phyloP scores from a whole-genome alignment of 768 basidiomycete genomes.

The Russula sp. region DNA sequence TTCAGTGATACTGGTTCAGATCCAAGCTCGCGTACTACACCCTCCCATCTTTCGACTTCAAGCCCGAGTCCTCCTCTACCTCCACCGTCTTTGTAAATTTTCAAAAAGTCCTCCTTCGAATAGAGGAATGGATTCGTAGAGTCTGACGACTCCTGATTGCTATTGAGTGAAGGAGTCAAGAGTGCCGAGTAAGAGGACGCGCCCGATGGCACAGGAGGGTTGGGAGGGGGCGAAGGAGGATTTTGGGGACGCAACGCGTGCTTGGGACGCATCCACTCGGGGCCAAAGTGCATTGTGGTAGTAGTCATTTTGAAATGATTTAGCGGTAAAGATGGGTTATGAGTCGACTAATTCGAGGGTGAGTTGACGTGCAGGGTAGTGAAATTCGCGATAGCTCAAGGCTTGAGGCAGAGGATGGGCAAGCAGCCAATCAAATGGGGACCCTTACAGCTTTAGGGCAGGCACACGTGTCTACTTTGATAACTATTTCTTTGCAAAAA shows the following conservation, averaged over 20 bases:
- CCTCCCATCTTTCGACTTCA: slow-evolving; percentile 87
- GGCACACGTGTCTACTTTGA: not conserved
- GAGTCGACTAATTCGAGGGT: slow-evolving; percentile 1
- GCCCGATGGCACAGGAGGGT: slow-evolving; percentile 39
- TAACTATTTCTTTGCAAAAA: too few species aligned
- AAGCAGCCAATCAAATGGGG: slow-evolving; percentile 12
- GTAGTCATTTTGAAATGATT: slow-evolving; percentile 41
- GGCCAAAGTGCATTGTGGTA: slow-evolving; percentile 82
- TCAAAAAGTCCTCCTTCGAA: slow-evolving; percentile 77
- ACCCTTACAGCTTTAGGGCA: slow-evolving; percentile 16
- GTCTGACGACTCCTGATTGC: slow-evolving; percentile 51
- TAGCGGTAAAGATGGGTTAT: not conserved
- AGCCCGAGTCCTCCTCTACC: slow-evolving; percentile 69
- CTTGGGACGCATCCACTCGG: slow-evolving; percentile 90
- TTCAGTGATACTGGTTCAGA: slow-evolving; percentile 68
- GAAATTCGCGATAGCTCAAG: slow-evolving; percentile 6
- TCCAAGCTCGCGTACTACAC: slow-evolving; percentile 73
- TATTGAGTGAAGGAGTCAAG: slow-evolving; percentile 49
- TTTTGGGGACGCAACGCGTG: slow-evolving; percentile 50
- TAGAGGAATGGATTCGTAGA: slow-evolving; percentile 77
- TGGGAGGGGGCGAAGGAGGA: slow-evolving; percentile 52
- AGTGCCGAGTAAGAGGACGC: slow-evolving; percentile 68
- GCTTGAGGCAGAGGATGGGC: not conserved
- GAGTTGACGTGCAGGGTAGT: not conserved
- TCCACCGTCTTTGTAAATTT: slow-evolving; percentile 76